These are phyloP conservation scores for Cyclanthera cordifolia DNA, from an alignment of 306 rosid species.

Conservation along the genomic window DNA sequence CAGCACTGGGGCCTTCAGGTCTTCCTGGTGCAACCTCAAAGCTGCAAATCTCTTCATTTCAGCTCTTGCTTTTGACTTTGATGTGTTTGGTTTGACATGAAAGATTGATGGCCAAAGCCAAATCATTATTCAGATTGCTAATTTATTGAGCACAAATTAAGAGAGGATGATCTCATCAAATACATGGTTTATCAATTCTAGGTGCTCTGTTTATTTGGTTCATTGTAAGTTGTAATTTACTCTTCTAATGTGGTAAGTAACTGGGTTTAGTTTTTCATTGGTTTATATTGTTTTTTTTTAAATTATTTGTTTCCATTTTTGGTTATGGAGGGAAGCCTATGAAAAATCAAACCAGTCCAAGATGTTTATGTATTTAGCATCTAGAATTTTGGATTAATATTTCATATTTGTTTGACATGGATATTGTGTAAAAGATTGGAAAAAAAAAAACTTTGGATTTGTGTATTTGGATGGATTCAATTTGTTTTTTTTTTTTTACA, in stretches of 20 bases:
- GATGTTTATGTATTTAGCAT: not conserved
- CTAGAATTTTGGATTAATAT: not conserved
- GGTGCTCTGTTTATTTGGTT: not conserved
- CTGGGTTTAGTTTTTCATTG: not conserved
- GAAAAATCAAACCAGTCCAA: not conserved
- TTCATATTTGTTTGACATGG: not conserved
- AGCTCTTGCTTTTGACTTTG: conserved; percentile 24
- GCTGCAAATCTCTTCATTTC: conserved; percentile 31
- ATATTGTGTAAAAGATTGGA: not conserved
- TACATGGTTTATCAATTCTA: not conserved
- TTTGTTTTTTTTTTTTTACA: no score
- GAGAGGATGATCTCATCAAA: not conserved
- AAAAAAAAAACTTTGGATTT: not conserved
- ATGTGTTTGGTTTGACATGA: conserved; percentile 25
- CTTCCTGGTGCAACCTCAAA: conserved; percentile 35
- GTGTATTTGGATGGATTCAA: not conserved
- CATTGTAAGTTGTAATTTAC: not conserved
- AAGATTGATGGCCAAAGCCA: not conserved
- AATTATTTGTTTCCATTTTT: not conserved
- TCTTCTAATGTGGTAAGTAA: not conserved
- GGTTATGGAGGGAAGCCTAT: not conserved
- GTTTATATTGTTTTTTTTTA: not conserved
- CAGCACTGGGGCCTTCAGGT: conserved; percentile 36
- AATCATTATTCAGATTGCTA: conserved; percentile 11
- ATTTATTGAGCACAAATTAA: conserved; percentile 4